These are phyloP conservation scores for Suhomyces coccinellae DNA, from an alignment of 1,139 yeast genomes.

Conservation along the genomic window DNA sequence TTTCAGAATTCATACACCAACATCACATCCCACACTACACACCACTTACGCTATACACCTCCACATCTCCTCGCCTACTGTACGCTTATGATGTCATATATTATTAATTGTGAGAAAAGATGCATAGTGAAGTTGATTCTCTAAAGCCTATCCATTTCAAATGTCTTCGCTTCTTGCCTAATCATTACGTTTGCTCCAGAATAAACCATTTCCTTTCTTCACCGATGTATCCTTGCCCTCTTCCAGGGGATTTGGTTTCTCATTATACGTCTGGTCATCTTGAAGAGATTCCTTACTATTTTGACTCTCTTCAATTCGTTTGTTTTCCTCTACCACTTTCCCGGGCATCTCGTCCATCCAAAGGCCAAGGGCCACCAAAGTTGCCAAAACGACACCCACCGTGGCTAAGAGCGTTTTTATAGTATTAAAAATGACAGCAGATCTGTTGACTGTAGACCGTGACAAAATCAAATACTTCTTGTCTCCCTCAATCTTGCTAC, in stretches of 20 bases:
- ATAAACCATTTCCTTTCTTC: neutral
- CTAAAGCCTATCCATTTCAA: too few species aligned
- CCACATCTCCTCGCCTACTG: too few species aligned
- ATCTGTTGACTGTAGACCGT: slow-evolving; percentile 19
- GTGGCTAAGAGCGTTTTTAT: slow-evolving; percentile 34
- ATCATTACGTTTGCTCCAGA: slow-evolving; percentile 5
- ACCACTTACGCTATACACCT: too few species aligned
- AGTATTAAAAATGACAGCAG: slow-evolving; percentile 14
- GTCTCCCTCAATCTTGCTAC: slow-evolving; percentile 31
- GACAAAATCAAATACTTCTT: slow-evolving; percentile 36
- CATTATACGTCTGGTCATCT: neutral
- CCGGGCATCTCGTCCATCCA: slow-evolving; percentile 14
- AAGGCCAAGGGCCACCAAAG: slow-evolving; percentile 32
- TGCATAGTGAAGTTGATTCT: neutral
- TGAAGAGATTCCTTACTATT: neutral
- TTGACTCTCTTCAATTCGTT: neutral
- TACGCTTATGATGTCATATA: too few species aligned
- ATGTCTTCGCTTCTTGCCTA: neutral
- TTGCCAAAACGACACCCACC: slow-evolving; percentile 34
- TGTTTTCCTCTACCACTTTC: neutral
- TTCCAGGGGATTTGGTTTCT: neutral
- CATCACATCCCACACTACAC: too few species aligned
- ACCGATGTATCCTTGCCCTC: neutral
- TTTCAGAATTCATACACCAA: too few species aligned
- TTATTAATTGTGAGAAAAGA: too few species aligned